phyloP scores from a whole-genome alignment of 148 eudicot species.

The Silene latifolia region DNA sequence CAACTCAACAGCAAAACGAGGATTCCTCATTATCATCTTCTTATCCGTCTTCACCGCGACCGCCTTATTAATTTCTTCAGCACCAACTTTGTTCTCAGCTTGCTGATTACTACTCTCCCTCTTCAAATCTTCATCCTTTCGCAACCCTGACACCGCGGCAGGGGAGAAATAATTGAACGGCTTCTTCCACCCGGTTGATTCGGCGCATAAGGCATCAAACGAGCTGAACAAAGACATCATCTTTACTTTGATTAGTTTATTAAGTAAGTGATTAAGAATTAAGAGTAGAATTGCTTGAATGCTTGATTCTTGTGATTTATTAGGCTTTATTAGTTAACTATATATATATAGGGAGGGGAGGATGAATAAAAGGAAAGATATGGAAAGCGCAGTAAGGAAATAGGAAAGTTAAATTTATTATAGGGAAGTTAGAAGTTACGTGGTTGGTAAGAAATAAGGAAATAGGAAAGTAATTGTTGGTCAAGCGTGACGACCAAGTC shows the following conservation, averaged over 20 bases:
- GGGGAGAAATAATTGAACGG: slow-evolving; percentile 7
- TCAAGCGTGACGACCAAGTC: too few species aligned
- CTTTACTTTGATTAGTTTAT: slow-evolving; percentile 13
- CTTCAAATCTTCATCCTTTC: slow-evolving; percentile 13
- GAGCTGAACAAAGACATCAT: slow-evolving; percentile 53
- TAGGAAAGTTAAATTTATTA: too few species aligned
- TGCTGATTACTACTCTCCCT: too few species aligned
- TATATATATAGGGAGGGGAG: background rate
- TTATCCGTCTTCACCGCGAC: background rate
- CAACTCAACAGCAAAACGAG: slow-evolving; percentile 39
- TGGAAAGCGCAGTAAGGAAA: slow-evolving; percentile 6
- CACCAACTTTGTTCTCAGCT: background rate
- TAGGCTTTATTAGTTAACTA: too few species aligned
- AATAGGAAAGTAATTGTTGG: background rate
- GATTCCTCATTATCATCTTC: slow-evolving; percentile 29
- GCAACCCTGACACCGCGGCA: background rate
- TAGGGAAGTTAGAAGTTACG: too few species aligned
- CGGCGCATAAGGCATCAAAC: slow-evolving; percentile 39
- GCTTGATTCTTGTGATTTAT: too few species aligned
- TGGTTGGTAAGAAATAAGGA: background rate
- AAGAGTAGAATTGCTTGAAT: too few species aligned
- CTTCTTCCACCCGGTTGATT: slow-evolving; percentile 32
- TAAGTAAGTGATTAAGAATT: background rate
- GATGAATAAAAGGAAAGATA: slow-evolving; percentile 1
- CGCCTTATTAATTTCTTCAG: too few species aligned